Base-by-base conservation (phyloP, 2,329 filamentous ascomycete genomes). In the Pseudogymnoascus sp. region DNA sequence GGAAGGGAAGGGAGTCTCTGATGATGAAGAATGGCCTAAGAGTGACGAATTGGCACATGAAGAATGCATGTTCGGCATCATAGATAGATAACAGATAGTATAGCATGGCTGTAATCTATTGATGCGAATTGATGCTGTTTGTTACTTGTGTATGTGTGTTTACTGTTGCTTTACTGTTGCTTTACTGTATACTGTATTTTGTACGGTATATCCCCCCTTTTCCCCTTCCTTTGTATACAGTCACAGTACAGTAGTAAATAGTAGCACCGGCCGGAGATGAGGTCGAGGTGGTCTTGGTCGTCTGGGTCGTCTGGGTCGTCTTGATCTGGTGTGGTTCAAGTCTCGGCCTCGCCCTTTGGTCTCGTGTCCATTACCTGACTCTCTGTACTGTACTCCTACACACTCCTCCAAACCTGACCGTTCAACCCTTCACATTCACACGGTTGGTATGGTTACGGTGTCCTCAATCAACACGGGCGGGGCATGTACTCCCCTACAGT, bases 31-130 rank as follows among this genome's bases (percentile, higher is more conserved):
- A 57, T 57, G 50, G 50, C 1, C 28, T 33, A 7, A 33, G 26
- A 57, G 50, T 57, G 50, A 57, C 50, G 50, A 57, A 33, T 57
- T 57, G 50, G 50, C 50, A 57, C 26, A 57, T 57, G 50, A 57
- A 33, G n/a, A 57, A 19, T 57, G 50, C 50, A 57, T 6, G 47
- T 57, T 57, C 47, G 47, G 26, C 26, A 57, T 57, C n/a, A 57
- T 50, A 13, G 47, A 31, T 31, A n/a, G 44, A n/a, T n/a, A n/a
- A n/a, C n/a, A n/a, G n/a, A n/a, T n/a, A n/a, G n/a, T n/a, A 31
- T 31, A n/a, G 44, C 6, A 31, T 31, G 47, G 2, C n/a, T 53
- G 47, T 17, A 53, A 53, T 53, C 47, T 33, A 28, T 28, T 28
- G 26, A 28, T 28, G 9, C 26, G 26, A 28, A 53, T 31, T 57